A percentile compares a stretch with the other conserved stretches of the same genome.
phyloP scores from a whole-genome alignment of 345 rosid genomes.

The Syzygium aromaticum region DNA sequence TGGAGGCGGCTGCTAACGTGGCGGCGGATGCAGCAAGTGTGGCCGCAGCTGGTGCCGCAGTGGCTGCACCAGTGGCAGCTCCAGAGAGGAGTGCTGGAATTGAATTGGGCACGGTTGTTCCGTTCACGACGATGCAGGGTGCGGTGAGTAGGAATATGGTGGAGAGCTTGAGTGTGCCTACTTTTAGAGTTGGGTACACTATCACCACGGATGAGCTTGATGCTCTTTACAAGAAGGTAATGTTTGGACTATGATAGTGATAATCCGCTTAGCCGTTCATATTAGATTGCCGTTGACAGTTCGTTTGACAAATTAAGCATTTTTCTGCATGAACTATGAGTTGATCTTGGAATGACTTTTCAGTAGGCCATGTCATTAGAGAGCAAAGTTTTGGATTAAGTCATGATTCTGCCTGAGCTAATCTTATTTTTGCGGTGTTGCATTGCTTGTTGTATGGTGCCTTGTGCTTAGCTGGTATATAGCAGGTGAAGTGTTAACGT shows the following conservation, averaged over 20 bases:
- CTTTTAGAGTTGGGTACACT: slow-evolving; percentile 84
- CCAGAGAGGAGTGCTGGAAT: not conserved
- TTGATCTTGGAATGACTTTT: not conserved
- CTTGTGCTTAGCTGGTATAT: not conserved
- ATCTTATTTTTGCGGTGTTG: not conserved
- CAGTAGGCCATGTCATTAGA: not conserved
- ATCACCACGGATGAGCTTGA: slow-evolving; percentile 79
- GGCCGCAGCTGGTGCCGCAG: not conserved
- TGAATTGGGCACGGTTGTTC: slow-evolving; percentile 58
- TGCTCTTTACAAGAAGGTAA: slow-evolving; percentile 84
- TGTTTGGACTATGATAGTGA: not conserved
- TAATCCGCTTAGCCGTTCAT: not conserved
- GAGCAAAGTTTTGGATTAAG: not conserved
- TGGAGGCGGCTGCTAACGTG: slow-evolving; percentile 43
- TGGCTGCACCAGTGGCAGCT: slow-evolving; percentile 4
- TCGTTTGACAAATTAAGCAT: not conserved
- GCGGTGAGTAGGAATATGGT: slow-evolving; percentile 84
- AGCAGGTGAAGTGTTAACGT: not conserved
- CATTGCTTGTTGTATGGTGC: not conserved
- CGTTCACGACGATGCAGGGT: slow-evolving; percentile 84
- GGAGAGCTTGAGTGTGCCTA: slow-evolving; percentile 78
- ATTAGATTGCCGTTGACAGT: not conserved
- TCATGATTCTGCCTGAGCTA: not conserved
- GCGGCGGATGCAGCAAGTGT: slow-evolving; percentile 9
- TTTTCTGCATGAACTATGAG: not conserved